Evolutionary conservation across 2,329 filamentous ascomycete genomes (phyloP).

Genomic region (Exophiala sideris): DNA sequence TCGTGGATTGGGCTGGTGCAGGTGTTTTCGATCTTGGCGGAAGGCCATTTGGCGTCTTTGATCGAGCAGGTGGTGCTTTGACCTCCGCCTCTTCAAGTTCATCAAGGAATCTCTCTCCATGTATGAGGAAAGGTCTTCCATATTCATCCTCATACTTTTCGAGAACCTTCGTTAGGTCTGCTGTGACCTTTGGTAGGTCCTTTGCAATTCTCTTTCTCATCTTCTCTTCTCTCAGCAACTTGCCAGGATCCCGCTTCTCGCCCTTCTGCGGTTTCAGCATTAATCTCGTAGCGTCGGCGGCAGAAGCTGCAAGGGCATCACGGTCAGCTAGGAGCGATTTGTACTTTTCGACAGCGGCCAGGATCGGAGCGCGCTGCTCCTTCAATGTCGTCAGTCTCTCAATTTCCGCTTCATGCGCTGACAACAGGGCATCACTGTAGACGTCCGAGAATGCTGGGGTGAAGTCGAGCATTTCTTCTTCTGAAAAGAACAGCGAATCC

Average conservation of each 20-base stretch:
- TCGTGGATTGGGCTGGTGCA: constrained; percentile 30
- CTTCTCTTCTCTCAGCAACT: constrained; percentile 92
- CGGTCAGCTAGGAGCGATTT: constrained; percentile 78
- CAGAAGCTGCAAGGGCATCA: constrained; percentile 82
- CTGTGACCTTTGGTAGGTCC: constrained; percentile 86
- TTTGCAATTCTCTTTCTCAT: constrained; percentile 97
- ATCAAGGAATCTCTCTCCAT: constrained; percentile 87
- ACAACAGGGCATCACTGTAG: constrained; percentile 90
- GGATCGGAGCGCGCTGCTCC: constrained; percentile 80
- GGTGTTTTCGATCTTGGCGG: constrained; percentile 52
- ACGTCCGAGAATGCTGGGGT: constrained; percentile 96
- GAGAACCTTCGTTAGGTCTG: constrained; percentile 76
- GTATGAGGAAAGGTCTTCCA: constrained; percentile 86
- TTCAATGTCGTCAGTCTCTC: constrained; percentile 72
- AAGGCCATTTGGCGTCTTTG: constrained; percentile 71
- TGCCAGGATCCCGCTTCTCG: constrained; percentile 89
- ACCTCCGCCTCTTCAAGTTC: constrained; percentile 65
- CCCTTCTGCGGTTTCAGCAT: constrained; percentile 90
- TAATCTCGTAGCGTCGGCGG: constrained; percentile 88
- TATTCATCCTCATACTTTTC: constrained; percentile 92
- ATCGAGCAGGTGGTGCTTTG: constrained; percentile 59
- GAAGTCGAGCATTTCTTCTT: constrained; percentile 98
- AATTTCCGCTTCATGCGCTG: constrained; percentile 92
- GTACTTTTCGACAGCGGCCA: constrained; percentile 80
- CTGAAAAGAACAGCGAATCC: constrained; percentile 90